Conservation (phyloP, 345 rosid genomes). For the Populus nigra region DNA sequence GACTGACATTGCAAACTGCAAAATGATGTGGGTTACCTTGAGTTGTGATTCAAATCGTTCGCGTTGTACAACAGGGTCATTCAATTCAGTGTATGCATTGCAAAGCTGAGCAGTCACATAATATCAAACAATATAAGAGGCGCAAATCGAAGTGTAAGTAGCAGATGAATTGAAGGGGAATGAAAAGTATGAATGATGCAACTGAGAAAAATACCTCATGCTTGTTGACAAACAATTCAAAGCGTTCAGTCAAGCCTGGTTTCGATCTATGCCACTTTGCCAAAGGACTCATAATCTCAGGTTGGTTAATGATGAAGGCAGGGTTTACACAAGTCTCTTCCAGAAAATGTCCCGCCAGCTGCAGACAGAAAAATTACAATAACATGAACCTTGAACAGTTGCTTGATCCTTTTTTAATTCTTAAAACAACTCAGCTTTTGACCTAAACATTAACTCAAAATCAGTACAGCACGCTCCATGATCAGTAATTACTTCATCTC, state of each 20-base stretch:
- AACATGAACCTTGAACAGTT: neutral
- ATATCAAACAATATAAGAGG: neutral
- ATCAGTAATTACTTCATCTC: neutral
- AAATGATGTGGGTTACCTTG: conserved; percentile 45
- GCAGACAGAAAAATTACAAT: conserved; percentile 23
- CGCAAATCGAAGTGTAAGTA: neutral
- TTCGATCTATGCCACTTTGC: conserved; percentile 82
- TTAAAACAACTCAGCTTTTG: neutral
- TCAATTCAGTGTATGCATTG: conserved; percentile 96
- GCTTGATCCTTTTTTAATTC: neutral
- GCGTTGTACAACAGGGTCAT: conserved; percentile 95
- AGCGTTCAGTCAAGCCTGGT: conserved; percentile 80
- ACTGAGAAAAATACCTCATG: conserved; percentile 56
- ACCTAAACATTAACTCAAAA: neutral
- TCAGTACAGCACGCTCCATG: neutral
- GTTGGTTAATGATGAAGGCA: conserved; percentile 86
- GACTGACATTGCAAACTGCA: neutral
- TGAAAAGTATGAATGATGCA: neutral
- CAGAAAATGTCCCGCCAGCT: conserved; percentile 95
- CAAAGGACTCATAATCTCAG: conserved; percentile 86
- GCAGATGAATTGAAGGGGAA: neutral
- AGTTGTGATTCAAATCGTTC: conserved; percentile 91
- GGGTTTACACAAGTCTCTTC: conserved; percentile 94
- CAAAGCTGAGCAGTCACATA: conserved; percentile 48
- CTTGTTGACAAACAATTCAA: conserved; percentile 85